phyloP scores from a whole-genome alignment of 176 grass and related monocot species.

The Urochloa ruziziensis region DNA sequence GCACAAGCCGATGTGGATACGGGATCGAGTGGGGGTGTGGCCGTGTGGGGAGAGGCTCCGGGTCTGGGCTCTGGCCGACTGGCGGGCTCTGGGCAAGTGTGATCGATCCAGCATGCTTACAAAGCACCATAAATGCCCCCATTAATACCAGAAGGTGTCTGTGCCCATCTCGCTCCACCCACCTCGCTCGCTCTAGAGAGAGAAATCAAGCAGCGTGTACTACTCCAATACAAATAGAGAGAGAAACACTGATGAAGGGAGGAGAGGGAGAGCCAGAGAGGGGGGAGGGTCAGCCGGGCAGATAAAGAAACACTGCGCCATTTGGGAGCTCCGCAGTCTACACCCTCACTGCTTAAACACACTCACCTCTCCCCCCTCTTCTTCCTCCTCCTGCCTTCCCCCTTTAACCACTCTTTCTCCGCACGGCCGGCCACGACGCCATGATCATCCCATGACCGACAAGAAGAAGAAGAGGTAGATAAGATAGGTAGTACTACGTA shows the following conservation, averaged over 20 bases:
- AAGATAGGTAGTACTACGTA: neutral
- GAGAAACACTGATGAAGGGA: constrained; percentile 10
- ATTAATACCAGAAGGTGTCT: constrained; percentile 64
- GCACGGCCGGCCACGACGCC: neutral
- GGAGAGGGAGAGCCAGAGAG: neutral
- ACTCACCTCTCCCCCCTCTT: neutral
- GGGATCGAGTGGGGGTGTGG: neutral
- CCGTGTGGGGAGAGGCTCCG: neutral
- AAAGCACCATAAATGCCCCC: constrained; percentile 61
- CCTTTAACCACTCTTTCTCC: neutral
- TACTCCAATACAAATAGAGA: constrained; percentile 11
- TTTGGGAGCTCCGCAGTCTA: constrained; percentile 30
- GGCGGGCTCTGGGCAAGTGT: constrained; percentile 34
- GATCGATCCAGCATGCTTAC: constrained; percentile 59
- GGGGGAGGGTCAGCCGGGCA: neutral
- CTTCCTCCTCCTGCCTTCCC: neutral
- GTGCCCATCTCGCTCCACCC: constrained; percentile 11
- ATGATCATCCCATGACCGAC: constrained; percentile 15
- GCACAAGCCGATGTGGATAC: neutral
- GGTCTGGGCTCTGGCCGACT: neutral
- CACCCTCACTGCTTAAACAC: constrained; percentile 45
- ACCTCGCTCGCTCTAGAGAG: constrained; percentile 8
- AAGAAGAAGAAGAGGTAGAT: neutral
- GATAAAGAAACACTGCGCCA: constrained; percentile 3
- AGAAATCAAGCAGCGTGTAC: too few species aligned